phyloP scores from a whole-genome alignment of 202 grass and related monocot species.

The Saccharum hybrid region DNA sequence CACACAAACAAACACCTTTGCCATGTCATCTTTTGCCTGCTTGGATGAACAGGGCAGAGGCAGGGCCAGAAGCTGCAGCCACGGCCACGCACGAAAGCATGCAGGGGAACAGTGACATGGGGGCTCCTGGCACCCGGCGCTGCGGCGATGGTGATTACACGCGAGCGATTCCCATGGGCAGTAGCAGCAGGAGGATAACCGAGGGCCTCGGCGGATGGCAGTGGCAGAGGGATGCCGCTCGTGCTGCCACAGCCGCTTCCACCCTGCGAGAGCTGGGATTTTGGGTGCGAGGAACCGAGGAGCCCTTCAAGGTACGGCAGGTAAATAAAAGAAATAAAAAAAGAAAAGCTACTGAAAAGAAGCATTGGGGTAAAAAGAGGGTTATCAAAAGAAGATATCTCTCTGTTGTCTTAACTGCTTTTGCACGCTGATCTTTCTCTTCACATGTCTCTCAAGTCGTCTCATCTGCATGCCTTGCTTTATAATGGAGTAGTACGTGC shows the following conservation, averaged over 20 bases:
- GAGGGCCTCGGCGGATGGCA: conserved; percentile 55
- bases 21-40: conserved; percentile 23
- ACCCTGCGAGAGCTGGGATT: conserved; percentile 56
- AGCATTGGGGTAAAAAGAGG: conserved; percentile 23
- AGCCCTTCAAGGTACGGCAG: conserved; percentile 71
- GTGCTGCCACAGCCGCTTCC: conserved; percentile 38
- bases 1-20: neutral
- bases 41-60: conserved; percentile 65
- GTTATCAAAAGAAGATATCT: conserved; percentile 51
- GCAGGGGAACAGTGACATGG: conserved; percentile 59
- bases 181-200: conserved; percentile 42
- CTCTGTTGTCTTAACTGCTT: conserved; percentile 66
- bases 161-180: conserved; percentile 51
- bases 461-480: conserved; percentile 45
- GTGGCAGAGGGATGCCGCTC: conserved; percentile 48
- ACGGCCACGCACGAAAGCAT: conserved; percentile 48
- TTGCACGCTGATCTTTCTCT: conserved; percentile 45
- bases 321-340: conserved; percentile 9
- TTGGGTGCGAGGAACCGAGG: conserved; percentile 59
- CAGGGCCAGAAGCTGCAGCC: conserved; percentile 50
- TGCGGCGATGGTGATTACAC: conserved; percentile 84
- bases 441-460: conserved; percentile 54
- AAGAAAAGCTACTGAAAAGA: conserved; percentile 45
- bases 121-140: conserved; percentile 50
- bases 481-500: conserved; percentile 4